Evolutionary conservation across 495 filamentous ascomycete species (phyloP).

Genomic region (Aspergillus egyptiacus): DNA sequence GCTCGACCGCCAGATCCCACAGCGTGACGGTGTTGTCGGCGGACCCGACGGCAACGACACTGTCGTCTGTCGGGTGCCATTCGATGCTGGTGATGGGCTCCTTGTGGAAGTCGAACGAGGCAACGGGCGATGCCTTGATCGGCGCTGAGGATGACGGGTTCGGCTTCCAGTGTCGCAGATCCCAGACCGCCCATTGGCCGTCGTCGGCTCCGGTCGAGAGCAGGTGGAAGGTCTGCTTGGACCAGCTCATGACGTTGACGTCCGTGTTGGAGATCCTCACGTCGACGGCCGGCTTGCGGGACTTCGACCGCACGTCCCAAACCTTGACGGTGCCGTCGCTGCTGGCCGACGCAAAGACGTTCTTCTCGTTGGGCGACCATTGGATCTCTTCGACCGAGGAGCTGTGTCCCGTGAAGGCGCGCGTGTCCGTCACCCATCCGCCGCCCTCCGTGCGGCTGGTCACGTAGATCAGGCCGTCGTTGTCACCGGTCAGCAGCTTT

Average conservation of each 20-base stretch:
- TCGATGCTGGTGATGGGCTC: constrained; percentile 93
- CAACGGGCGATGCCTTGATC: constrained; percentile 61
- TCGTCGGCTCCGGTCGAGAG: constrained; percentile 92
- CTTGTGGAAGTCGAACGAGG: constrained; percentile 88
- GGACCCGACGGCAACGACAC: constrained; percentile 83
- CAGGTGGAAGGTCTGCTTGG: constrained; percentile 74
- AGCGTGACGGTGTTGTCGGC: constrained; percentile 91
- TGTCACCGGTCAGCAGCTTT: constrained; percentile 88
- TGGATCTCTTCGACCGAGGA: constrained; percentile 90
- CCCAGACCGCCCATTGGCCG: constrained; percentile 93
- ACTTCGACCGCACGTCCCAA: constrained; percentile 90
- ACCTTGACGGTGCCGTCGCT: constrained; percentile 92
- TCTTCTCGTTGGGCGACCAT: constrained; percentile 87
- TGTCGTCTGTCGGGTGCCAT: constrained; percentile 96
- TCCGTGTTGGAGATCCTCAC: constrained; percentile 79
- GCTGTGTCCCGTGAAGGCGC: constrained; percentile 74
- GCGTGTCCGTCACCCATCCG: constrained; percentile 75
- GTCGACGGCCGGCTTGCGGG: constrained; percentile 73
- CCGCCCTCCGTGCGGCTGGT: constrained; percentile 82
- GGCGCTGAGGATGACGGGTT: constrained; percentile 31
- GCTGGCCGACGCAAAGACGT: constrained; percentile 88
- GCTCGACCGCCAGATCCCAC: constrained; percentile 94
- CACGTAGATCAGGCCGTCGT: constrained; percentile 78
- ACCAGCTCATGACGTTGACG: constrained; percentile 96
- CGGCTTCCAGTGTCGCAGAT: constrained; percentile 89